Evolutionary conservation across 208 protist genomes (phyloP).

Genomic region (Herpetomonas tarakana): DNA sequence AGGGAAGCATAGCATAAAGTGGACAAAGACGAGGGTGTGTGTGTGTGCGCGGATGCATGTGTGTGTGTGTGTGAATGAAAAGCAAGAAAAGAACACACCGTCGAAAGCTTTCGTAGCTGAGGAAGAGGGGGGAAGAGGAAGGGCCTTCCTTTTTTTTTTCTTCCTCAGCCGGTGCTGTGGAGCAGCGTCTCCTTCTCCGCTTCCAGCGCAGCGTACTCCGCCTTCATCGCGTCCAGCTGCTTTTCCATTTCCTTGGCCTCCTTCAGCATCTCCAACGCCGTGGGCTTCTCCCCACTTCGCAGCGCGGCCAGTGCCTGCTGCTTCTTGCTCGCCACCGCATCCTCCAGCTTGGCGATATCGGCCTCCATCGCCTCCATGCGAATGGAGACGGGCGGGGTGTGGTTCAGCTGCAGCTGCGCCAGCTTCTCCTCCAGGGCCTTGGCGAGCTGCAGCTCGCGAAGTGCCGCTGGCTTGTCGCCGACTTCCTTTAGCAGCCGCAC

Average conservation of each 20-base stretch:
- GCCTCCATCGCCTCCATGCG: constrained; percentile 23
- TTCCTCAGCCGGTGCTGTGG: constrained; percentile 10
- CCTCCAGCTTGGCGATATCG: constrained; percentile 18
- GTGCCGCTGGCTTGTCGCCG: constrained; percentile 21
- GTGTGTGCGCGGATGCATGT: too few species aligned
- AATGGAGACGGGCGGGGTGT: constrained; percentile 20
- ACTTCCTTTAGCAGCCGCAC: constrained; percentile 16
- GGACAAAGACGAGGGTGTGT: constrained; percentile 5
- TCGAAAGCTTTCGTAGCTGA: too few species aligned
- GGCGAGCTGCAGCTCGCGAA: constrained; percentile 21
- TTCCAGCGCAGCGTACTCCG: constrained; percentile 7
- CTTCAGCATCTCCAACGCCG: constrained; percentile 28
- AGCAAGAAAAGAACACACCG: too few species aligned
- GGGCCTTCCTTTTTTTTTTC: too few species aligned
- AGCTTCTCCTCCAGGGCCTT: constrained; percentile 26
- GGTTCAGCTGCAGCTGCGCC: constrained; percentile 11
- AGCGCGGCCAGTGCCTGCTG: constrained; percentile 27
- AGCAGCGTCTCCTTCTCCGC: constrained; percentile 17
- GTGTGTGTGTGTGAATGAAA: constrained; percentile 1
- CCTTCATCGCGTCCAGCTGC: constrained; percentile 23
- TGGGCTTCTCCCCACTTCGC: constrained; percentile 25
- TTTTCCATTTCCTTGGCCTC: constrained; percentile 29
- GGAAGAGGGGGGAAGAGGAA: too few species aligned
- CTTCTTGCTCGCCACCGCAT: constrained; percentile 24
- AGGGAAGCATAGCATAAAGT: constrained; percentile 1